phyloP scores from a whole-genome alignment of 1,284 basidiomycete genomes.

The Moniliella sp. region DNA sequence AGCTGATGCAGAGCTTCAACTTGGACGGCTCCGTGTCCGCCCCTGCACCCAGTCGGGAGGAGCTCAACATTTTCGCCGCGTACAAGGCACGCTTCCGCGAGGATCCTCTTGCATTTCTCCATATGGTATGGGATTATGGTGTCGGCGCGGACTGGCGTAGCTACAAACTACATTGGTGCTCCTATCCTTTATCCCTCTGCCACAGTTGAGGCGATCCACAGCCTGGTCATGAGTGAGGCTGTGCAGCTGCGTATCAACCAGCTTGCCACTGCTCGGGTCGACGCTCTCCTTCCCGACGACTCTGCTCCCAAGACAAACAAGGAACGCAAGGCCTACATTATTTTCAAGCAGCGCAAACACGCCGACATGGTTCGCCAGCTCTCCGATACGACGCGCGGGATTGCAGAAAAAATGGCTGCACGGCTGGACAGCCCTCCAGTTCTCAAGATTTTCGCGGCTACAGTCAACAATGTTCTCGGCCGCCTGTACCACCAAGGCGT shows the following conservation, averaged over 20 bases:
- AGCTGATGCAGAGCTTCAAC: too few species aligned
- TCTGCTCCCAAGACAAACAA: slow-evolving; percentile 4
- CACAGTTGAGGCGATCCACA: slow-evolving; percentile 14
- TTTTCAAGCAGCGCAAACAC: slow-evolving; percentile 14
- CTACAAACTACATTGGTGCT: slow-evolving; percentile 22
- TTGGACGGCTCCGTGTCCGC: too few species aligned
- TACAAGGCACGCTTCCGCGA: slow-evolving; percentile 26
- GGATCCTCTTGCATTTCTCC: slow-evolving; percentile 16
- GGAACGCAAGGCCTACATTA: slow-evolving; percentile 9
- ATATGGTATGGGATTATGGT: slow-evolving; percentile 19
- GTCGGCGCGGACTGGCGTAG: slow-evolving; percentile 25
- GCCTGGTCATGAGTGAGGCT: slow-evolving; percentile 15
- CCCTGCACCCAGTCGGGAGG: too few species aligned
- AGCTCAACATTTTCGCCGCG: slow-evolving; percentile 22
- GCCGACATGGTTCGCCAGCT: slow-evolving; percentile 20
- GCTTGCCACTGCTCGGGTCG: slow-evolving; percentile 12
- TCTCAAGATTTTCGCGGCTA: slow-evolving; percentile 12
- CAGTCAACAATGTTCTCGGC: slow-evolving; percentile 30
- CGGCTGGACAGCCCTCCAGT: slow-evolving; percentile 16
- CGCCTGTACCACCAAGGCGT: slow-evolving; percentile 32
- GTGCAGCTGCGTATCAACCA: slow-evolving; percentile 16
- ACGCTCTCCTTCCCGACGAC: slow-evolving; percentile 9
- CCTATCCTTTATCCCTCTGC: slow-evolving; percentile 18
- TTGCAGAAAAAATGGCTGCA: slow-evolving; percentile 14
- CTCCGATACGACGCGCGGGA: slow-evolving; percentile 12